Conservation (phyloP, 148 eudicot species). For the Salicornia ramosissima region DNA sequence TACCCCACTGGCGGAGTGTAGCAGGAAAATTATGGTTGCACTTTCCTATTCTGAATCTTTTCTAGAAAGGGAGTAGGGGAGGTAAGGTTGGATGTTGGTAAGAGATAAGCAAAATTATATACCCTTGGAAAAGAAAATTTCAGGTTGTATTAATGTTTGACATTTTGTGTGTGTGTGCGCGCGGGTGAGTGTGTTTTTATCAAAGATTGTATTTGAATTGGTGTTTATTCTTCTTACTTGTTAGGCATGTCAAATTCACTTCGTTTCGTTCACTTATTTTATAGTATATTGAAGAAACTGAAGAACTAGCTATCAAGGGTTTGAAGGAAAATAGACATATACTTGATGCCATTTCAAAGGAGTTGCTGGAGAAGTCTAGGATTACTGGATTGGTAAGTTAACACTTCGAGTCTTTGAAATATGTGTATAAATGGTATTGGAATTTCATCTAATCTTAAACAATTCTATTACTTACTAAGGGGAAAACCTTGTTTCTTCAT, state of each 20-base stretch:
- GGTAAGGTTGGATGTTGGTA: not conserved
- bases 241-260: not conserved
- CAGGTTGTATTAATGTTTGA: too few relatives aligned
- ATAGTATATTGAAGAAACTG: constrained; percentile 90
- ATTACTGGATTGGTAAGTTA: constrained; percentile 77
- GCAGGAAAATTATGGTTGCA: not conserved
- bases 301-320: constrained; percentile 78
- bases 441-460: not conserved
- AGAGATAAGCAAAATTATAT: not conserved
- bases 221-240: too few relatives aligned
- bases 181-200: not conserved
- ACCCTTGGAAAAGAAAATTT: too few relatives aligned
- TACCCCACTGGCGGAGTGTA: too few relatives aligned
- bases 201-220: too few relatives aligned
- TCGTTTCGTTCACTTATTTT: constrained; percentile 5
- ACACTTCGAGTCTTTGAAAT: not conserved
- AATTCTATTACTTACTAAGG: not conserved
- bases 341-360: constrained; percentile 59
- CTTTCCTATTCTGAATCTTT: not conserved
- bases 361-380: constrained; percentile 64
- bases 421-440: not conserved
- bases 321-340: constrained; percentile 70
- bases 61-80: not conserved
- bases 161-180: not conserved
- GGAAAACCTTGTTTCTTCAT: too few relatives aligned